These are phyloP conservation scores for Royoungia palumana DNA, from an alignment of 768 basidiomycete species.

Conservation along the genomic window DNA sequence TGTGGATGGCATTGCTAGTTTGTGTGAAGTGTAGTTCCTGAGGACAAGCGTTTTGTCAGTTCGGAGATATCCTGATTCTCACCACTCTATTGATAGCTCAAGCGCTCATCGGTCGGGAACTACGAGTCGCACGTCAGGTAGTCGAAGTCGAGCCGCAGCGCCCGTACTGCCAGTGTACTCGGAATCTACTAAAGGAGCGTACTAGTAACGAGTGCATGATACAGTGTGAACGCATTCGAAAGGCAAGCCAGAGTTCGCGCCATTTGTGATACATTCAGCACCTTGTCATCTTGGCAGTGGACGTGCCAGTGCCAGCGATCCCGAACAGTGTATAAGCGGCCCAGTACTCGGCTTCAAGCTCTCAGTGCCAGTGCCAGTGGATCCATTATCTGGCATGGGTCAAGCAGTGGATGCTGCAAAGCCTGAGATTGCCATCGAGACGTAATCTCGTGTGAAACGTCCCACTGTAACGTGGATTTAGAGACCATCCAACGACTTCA, in stretches of 20 bases:
- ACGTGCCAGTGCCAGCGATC: too few relatives aligned
- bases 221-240: too few relatives aligned
- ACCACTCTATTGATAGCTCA: conserved; percentile 18
- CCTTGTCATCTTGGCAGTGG: too few relatives aligned
- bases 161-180: too few relatives aligned
- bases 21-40: not conserved
- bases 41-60: not conserved
- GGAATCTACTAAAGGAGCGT: too few relatives aligned
- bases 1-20: conserved; percentile 15
- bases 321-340: too few relatives aligned
- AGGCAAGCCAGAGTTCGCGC: too few relatives aligned
- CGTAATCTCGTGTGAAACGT: conserved; percentile 18
- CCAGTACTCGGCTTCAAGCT: too few relatives aligned
- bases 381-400: too few relatives aligned
- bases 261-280: too few relatives aligned
- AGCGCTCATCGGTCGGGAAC: not conserved
- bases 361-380: too few relatives aligned
- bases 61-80: conserved; percentile 4
- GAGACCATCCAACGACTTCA: not conserved
- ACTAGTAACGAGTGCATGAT: too few relatives aligned
- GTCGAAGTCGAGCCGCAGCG: not conserved
- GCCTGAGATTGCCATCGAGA: not conserved
- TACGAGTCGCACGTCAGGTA: not conserved
- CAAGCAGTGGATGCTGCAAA: not conserved
- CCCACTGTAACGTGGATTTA: not conserved